Evolutionary conservation across 345 rosid genomes (phyloP).

Genomic region (Moricandia moricandioides): DNA sequence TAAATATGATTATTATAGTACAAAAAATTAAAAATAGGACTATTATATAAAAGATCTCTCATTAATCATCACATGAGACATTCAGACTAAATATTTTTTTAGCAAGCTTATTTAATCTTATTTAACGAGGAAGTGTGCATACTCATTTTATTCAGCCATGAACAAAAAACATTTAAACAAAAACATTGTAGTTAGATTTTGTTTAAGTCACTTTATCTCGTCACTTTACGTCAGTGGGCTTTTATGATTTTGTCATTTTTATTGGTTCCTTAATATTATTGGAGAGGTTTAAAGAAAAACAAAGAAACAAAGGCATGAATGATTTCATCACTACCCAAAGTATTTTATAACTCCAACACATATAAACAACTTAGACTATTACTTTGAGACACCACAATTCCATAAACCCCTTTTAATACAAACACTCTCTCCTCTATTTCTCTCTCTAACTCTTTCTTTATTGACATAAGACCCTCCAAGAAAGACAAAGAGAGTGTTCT

Average conservation of each 20-base stretch:
- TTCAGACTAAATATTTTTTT: background rate
- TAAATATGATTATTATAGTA: background rate
- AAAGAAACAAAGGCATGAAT: slow-evolving; percentile 22
- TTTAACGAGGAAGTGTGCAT: background rate
- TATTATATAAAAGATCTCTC: background rate
- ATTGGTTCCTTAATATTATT: background rate
- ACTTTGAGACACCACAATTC: slow-evolving; percentile 30
- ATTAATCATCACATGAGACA: background rate
- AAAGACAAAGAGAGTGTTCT: slow-evolving; percentile 22
- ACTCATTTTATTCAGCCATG: too few relatives aligned
- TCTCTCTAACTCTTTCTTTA: background rate
- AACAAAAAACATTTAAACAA: too few relatives aligned
- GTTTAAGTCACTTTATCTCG: slow-evolving; percentile 23
- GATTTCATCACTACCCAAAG: slow-evolving; percentile 32
- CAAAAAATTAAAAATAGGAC: background rate
- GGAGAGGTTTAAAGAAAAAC: background rate
- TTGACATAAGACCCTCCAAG: slow-evolving; percentile 15
- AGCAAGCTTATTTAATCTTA: background rate
- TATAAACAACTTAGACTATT: slow-evolving; percentile 20
- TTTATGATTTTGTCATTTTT: slow-evolving; percentile 30
- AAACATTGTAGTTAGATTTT: slow-evolving; percentile 34
- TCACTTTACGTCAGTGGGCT: slow-evolving; percentile 25
- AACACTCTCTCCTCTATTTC: background rate
- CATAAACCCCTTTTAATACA: slow-evolving; percentile 12
- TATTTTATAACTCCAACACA: slow-evolving; percentile 27